Conservation (phyloP, 108 stramenopile species). For the Schizochytrium sp. region DNA sequence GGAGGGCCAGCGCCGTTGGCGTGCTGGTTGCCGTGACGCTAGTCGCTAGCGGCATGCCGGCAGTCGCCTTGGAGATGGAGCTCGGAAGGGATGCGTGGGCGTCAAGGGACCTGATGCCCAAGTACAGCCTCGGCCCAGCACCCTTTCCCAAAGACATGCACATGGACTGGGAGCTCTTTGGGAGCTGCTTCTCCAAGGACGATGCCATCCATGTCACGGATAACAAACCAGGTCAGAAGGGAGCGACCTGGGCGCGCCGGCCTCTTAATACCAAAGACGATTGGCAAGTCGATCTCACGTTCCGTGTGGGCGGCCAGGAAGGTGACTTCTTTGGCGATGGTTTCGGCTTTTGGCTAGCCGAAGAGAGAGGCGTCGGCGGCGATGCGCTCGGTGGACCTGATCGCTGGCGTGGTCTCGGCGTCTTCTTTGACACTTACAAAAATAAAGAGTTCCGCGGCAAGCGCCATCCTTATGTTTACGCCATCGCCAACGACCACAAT, state of each 20-base stretch:
- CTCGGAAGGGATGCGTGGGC: neutral
- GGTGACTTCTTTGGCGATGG: constrained; percentile 2
- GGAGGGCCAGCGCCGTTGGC: neutral
- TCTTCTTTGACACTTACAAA: constrained; percentile 14
- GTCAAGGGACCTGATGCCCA: neutral
- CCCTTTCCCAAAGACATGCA: neutral
- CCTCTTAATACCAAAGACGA: neutral
- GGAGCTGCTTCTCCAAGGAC: neutral
- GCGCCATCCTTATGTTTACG: neutral
- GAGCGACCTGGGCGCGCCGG: neutral
- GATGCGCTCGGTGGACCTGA: neutral
- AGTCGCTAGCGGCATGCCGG: constrained; percentile 18
- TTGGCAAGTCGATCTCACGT: neutral
- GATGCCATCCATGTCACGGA: constrained; percentile 4
- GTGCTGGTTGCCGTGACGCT: constrained; percentile 42
- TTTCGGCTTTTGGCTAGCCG: neutral
- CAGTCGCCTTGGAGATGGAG: constrained; percentile 13
- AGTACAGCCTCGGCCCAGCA: neutral
- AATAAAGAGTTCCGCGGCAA: constrained; percentile 7
- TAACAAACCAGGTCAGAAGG: neutral
- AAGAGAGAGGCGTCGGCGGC: neutral
- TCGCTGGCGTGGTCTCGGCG: neutral
- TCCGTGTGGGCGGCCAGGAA: neutral
- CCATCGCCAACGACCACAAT: neutral
- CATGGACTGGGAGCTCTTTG: neutral